Conservation (phyloP, 345 rosid species). For the Gossypium longicalyx region DNA sequence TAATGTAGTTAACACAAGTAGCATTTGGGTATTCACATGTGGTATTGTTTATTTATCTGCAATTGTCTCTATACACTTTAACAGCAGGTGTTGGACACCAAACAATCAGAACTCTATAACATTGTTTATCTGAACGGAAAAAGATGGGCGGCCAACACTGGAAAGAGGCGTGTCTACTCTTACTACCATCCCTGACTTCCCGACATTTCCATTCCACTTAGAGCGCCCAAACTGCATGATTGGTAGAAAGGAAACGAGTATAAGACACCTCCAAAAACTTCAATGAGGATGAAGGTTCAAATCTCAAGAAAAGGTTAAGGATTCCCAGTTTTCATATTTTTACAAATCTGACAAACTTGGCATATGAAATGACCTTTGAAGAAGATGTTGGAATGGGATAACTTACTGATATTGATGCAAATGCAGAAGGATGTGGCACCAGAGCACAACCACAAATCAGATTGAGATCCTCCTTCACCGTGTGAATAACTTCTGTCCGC, state of each 20-base stretch:
- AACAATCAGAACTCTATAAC: conserved; percentile 69
- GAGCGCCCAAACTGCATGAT: conserved; percentile 77
- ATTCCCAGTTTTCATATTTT: neutral
- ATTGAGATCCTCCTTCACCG: conserved; percentile 69
- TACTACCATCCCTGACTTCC: conserved; percentile 74
- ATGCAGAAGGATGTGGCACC: conserved; percentile 63
- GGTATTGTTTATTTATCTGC: conserved; percentile 3
- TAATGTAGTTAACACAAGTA: neutral
- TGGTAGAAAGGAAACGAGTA: neutral
- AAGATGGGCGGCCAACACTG: conserved; percentile 57
- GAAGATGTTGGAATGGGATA: neutral
- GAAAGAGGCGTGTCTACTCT: conserved; percentile 70
- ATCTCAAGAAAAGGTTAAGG: neutral
- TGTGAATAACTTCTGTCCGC: conserved; percentile 71
- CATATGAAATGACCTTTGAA: neutral
- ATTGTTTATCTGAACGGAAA: conserved; percentile 71
- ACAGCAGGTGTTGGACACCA: neutral
- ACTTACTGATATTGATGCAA: conserved; percentile 79
- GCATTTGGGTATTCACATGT: conserved; percentile 24
- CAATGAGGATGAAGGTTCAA: neutral
- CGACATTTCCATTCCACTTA: conserved; percentile 86
- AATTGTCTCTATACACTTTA: conserved; percentile 30
- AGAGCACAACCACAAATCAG: conserved; percentile 69
- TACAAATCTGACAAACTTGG: neutral
- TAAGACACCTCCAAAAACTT: conserved; percentile 1